These are phyloP conservation scores for Hyaloperonospora arabidopsidis DNA, from an alignment of 352 stramenopile species.

Conservation along the genomic window DNA sequence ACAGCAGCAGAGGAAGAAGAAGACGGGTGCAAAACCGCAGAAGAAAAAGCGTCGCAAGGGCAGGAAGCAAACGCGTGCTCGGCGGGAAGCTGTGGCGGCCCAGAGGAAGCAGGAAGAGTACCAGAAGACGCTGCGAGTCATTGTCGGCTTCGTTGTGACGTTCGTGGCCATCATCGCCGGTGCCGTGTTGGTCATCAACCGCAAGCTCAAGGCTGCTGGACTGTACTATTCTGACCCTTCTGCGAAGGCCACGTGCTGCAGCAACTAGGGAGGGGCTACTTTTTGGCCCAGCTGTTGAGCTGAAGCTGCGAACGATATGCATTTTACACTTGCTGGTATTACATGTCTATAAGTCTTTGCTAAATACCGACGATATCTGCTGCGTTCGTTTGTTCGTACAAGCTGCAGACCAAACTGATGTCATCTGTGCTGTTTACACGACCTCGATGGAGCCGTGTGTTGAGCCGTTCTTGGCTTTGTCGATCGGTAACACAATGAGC, in stretches of 20 bases:
- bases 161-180: slow-evolving; percentile 48
- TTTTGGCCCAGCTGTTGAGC: no score
- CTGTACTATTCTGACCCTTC: slow-evolving; percentile 71
- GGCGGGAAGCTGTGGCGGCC: slow-evolving; percentile 43
- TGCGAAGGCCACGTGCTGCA: slow-evolving; percentile 51
- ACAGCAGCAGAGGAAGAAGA: no score
- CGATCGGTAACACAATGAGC: slow-evolving; percentile 35
- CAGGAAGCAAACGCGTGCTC: slow-evolving; percentile 51
- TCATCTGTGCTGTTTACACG: slow-evolving; percentile 18
- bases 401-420: background rate
- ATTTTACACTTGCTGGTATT: slow-evolving; percentile 6
- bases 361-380: slow-evolving; percentile 1
- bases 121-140: slow-evolving; percentile 56
- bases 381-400: slow-evolving; percentile 2
- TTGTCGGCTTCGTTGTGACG: slow-evolving; percentile 62
- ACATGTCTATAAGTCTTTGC: slow-evolving; percentile 8
- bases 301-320: no score
- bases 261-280: slow-evolving; percentile 11
- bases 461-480: slow-evolving; percentile 16
- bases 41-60: slow-evolving; percentile 44
- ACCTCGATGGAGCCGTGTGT: slow-evolving; percentile 35
- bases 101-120: slow-evolving; percentile 64
- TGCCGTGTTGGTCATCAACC: slow-evolving; percentile 67
- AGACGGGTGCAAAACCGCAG: slow-evolving; percentile 8
- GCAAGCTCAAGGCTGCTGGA: slow-evolving; percentile 73